A percentile compares a stretch with the other conserved stretches of the same genome.
Evolutionary conservation across 2,329 filamentous ascomycete genomes (phyloP).

Genomic region (Samsoniella hepiali): DNA sequence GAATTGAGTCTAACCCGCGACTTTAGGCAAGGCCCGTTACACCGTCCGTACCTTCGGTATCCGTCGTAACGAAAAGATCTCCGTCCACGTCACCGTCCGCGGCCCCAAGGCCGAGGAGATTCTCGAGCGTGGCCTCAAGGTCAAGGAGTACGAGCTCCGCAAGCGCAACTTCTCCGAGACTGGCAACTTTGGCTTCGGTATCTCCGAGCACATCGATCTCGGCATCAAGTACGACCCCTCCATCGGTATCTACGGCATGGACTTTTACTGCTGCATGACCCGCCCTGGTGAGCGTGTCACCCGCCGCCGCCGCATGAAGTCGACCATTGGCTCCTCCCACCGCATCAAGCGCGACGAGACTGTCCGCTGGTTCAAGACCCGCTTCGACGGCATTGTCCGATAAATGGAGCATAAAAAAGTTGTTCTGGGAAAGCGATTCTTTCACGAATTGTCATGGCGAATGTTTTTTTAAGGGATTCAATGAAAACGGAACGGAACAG

Average conservation of each 20-base stretch:
- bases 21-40: slow-evolving; percentile 95
- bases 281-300: slow-evolving; percentile 97
- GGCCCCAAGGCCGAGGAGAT: slow-evolving; percentile 99
- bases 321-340: slow-evolving; percentile 82
- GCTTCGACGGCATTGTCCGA: slow-evolving; percentile 98
- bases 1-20: slow-evolving; percentile 20
- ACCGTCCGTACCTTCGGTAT: slow-evolving; percentile 99
- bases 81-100: slow-evolving; percentile 98
- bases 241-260: slow-evolving; percentile 99
- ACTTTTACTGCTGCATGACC: slow-evolving; percentile 99
- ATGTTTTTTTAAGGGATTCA: slow-evolving; percentile 33
- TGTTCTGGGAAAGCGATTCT: slow-evolving; percentile 26
- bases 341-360: slow-evolving; percentile 93
- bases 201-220: slow-evolving; percentile 99
- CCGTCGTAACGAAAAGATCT: slow-evolving; percentile 99
- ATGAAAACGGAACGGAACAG: slow-evolving; percentile 27
- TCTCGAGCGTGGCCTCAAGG: slow-evolving; percentile 99
- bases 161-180: slow-evolving; percentile 99
- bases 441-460: slow-evolving; percentile 42
- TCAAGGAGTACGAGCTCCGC: slow-evolving; percentile 99
- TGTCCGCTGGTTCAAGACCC: slow-evolving; percentile 87
- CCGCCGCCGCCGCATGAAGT: slow-evolving; percentile 88
- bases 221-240: slow-evolving; percentile 99
- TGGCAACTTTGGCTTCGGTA: slow-evolving; percentile 99
- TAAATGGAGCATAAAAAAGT: slow-evolving; percentile 54